Percentiles rank a stretch among this genome's conserved stretches.
Evolutionary conservation across 768 basidiomycete species (phyloP).

Genomic region (Leucosporidium creatinivorum): DNA sequence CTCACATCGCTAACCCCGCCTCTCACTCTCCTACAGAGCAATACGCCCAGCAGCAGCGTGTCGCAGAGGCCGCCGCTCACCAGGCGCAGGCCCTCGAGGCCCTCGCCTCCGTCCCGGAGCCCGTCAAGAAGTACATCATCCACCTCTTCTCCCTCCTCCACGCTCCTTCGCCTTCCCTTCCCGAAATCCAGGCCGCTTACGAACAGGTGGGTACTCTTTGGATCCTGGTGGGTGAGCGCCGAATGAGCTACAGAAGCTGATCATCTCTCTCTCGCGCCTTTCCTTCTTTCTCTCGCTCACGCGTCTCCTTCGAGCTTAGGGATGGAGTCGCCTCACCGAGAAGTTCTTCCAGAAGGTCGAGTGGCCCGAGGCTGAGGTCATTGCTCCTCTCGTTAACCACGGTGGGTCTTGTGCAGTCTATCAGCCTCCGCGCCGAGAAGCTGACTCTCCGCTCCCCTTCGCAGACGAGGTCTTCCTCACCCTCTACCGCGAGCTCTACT

Average conservation of each 20-base stretch:
- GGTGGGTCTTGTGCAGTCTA: conserved; percentile 49
- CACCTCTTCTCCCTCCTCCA: conserved; percentile 76
- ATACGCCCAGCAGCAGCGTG: conserved; percentile 32
- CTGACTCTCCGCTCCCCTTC: not conserved
- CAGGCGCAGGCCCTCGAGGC: conserved; percentile 28
- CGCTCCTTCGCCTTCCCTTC: conserved; percentile 79
- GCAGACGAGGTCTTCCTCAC: conserved; percentile 90
- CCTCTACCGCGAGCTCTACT: conserved; percentile 91
- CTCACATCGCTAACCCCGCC: not conserved
- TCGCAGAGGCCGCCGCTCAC: conserved; percentile 27
- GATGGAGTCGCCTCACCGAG: conserved; percentile 94
- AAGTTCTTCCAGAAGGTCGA: conserved; percentile 90
- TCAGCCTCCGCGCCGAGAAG: not conserved
- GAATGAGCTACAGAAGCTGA: too few relatives aligned
- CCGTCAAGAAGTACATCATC: conserved; percentile 67
- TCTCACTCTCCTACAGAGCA: conserved; percentile 8
- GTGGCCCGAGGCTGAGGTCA: conserved; percentile 95
- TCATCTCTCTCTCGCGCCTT: too few relatives aligned
- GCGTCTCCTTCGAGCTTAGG: conserved; percentile 38
- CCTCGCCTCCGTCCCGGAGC: conserved; percentile 30
- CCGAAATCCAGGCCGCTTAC: conserved; percentile 85
- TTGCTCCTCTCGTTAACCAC: conserved; percentile 88
- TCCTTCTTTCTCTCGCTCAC: too few relatives aligned
- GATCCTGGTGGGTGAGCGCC: too few relatives aligned
- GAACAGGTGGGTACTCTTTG: conserved; percentile 50